Percentiles rank a stretch among this genome's conserved stretches.
These are phyloP conservation scores for Chalciporus pseudorubinellus DNA, from an alignment of 768 basidiomycete genomes.

Conservation along the genomic window DNA sequence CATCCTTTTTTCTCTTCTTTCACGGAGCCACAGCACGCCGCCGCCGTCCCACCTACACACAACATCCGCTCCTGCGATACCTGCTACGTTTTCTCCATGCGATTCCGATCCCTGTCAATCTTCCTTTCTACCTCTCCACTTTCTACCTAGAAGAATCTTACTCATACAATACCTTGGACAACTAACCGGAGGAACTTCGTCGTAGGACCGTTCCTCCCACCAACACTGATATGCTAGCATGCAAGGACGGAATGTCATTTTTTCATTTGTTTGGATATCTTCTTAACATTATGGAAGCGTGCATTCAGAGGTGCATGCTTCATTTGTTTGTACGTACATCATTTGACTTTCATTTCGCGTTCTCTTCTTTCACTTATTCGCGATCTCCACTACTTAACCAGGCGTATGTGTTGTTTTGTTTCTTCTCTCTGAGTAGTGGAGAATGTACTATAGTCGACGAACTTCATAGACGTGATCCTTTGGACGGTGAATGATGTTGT, in stretches of 20 bases:
- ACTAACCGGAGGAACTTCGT: constrained; percentile 24
- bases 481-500: not conserved
- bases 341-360: not conserved
- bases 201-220: constrained; percentile 19
- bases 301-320: constrained; percentile 4
- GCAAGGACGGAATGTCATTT: constrained; percentile 17
- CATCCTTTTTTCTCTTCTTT: not conserved
- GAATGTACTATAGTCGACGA: constrained; percentile 13
- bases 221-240: constrained; percentile 12
- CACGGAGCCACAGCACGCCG: not conserved
- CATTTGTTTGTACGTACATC: constrained; percentile 23
- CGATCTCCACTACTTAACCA: not conserved
- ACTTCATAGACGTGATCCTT: constrained; percentile 10
- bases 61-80: constrained; percentile 23
- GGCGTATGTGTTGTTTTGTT: not conserved
- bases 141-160: constrained; percentile 13
- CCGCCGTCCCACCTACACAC: not conserved
- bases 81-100: constrained; percentile 5
- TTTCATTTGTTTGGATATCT: constrained; percentile 12
- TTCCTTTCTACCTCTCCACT: constrained; percentile 2
- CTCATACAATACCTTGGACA: constrained; percentile 23
- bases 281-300: constrained; percentile 26
- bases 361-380: not conserved
- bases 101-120: constrained; percentile 4
- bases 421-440: not conserved